Conservation (phyloP, 2,329 filamentous ascomycete genomes). For the Ceratocystis papillata region DNA sequence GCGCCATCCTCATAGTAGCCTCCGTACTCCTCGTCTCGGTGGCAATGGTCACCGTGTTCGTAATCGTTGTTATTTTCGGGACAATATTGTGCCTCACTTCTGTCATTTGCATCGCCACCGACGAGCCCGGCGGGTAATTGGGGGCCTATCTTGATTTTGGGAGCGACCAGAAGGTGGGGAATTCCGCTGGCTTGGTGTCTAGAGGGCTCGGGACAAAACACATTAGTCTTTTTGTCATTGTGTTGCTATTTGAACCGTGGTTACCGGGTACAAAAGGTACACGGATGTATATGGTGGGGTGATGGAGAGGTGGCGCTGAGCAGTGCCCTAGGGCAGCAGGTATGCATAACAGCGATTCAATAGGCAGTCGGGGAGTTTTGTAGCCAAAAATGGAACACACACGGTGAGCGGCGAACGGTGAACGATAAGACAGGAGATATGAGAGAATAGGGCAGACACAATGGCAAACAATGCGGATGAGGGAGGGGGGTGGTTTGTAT, state of each 20-base stretch:
- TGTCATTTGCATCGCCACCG: background rate
- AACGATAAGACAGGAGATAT: constrained; percentile 10
- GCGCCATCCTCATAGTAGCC: constrained; percentile 70
- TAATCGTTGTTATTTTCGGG: constrained; percentile 26
- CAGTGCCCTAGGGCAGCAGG: no score
- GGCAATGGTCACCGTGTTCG: constrained; percentile 26
- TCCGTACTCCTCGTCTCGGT: constrained; percentile 32
- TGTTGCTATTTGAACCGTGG: no score
- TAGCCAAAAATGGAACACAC: background rate
- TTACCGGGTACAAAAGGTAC: no score
- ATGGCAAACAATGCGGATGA: no score
- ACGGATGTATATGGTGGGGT: no score
- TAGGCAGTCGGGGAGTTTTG: background rate
- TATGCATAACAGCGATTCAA: background rate
- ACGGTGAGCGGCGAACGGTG: background rate
- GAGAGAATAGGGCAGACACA: no score
- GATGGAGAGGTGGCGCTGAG: no score
- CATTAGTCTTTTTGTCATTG: constrained; percentile 34
- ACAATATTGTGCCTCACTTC: constrained; percentile 23
- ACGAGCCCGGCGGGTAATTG: constrained; percentile 35
- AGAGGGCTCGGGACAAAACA: constrained; percentile 35
- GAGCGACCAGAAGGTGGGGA: constrained; percentile 59
- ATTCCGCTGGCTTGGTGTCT: constrained; percentile 67
- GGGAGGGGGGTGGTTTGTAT: background rate
- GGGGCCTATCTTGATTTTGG: constrained; percentile 40